Conservation (phyloP, 2,329 filamentous ascomycete species). For the Amesomyces nigricolor region DNA sequence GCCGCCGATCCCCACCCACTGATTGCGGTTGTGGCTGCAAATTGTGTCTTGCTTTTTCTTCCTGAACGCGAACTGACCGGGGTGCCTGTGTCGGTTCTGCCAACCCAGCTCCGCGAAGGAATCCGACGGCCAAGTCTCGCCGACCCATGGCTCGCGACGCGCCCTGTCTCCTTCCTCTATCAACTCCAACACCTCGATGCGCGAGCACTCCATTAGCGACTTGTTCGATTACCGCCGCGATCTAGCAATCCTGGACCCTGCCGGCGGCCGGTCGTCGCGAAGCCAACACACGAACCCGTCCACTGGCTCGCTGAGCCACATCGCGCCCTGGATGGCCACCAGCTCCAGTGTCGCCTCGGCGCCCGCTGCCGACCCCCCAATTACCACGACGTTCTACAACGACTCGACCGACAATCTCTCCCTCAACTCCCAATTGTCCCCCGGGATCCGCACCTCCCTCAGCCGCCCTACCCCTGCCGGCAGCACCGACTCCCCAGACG, state of each 20-base stretch:
- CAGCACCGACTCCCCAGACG: conserved; percentile 56
- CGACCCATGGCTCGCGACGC: conserved; percentile 41
- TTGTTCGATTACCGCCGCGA: conserved; percentile 68
- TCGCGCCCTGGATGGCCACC: conserved; percentile 54
- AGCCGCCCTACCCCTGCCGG: conserved; percentile 36
- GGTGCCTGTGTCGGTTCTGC: conserved; percentile 23
- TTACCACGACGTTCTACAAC: conserved; percentile 62
- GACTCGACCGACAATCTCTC: conserved; percentile 68
- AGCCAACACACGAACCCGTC: conserved; percentile 56
- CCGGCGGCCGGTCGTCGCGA: conserved; percentile 46
- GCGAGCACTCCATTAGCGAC: conserved; percentile 55
- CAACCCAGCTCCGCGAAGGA: conserved; percentile 34
- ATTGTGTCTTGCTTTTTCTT: conserved; percentile 11
- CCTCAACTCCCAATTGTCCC: conserved; percentile 60
- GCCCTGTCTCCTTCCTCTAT: conserved; percentile 40
- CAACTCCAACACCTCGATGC: conserved; percentile 42
- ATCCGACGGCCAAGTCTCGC: conserved; percentile 41
- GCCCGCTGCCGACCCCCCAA: conserved; percentile 29
- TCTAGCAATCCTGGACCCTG: conserved; percentile 60
- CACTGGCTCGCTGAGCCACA: conserved; percentile 48
- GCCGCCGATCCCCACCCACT: conserved; percentile 29
- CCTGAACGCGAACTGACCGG: conserved; percentile 29
- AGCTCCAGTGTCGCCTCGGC: conserved; percentile 34
- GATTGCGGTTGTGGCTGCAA: conserved; percentile 9
- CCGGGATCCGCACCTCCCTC: conserved; percentile 55